These are phyloP conservation scores for Pneumocystis canis DNA, from an alignment of 1,139 yeast species.

Conservation along the genomic window DNA sequence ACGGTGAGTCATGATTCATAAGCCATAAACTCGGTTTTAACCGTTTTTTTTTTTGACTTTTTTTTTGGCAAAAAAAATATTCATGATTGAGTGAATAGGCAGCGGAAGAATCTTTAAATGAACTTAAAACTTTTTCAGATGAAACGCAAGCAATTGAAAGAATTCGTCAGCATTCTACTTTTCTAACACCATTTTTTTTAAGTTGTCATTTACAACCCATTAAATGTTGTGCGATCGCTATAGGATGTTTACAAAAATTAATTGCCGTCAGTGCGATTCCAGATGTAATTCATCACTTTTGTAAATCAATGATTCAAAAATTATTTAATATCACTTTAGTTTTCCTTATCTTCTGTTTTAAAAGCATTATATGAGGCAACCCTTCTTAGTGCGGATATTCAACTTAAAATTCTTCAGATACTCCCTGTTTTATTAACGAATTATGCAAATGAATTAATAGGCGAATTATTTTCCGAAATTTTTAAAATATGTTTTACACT, in stretches of 20 bases:
- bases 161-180: constrained; percentile 33
- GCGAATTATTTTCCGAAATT: constrained; percentile 41
- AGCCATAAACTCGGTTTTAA: no score
- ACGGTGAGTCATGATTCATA: no score
- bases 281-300: no score
- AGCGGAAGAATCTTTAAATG: not conserved
- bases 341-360: constrained; percentile 29
- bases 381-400: constrained; percentile 65
- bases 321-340: no score
- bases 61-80: no score
- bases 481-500: constrained; percentile 57
- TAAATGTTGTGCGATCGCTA: constrained; percentile 54
- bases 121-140: not conserved
- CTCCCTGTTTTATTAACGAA: constrained; percentile 60
- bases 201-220: constrained; percentile 66
- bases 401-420: constrained; percentile 72
- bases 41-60: no score
- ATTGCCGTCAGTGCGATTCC: constrained; percentile 35
- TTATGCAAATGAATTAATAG: constrained; percentile 44
- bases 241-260: constrained; percentile 52
- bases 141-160: constrained; percentile 13
- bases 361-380: constrained; percentile 62
- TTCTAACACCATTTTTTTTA: constrained; percentile 53
- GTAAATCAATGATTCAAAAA: no score
- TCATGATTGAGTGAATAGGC: not conserved